phyloP scores from a whole-genome alignment of 2,329 filamentous ascomycete species.

The Elsinoe australis region DNA sequence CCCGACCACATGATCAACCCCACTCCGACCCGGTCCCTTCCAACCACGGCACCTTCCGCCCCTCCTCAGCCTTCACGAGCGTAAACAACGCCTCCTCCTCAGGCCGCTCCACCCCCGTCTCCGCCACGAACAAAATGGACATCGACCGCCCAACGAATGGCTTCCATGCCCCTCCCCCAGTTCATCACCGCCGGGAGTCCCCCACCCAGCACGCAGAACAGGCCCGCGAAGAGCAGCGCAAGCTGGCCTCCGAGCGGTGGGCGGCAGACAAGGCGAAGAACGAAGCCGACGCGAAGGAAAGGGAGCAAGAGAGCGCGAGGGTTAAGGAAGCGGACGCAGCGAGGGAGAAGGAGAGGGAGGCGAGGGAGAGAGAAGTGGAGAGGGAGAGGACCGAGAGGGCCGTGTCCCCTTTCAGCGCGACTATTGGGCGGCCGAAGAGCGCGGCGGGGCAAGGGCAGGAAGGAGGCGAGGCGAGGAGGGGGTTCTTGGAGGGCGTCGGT shows the following conservation, averaged over 20 bases:
- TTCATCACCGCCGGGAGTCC: too few species aligned
- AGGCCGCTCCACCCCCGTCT: background rate
- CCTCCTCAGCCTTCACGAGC: slow-evolving; percentile 12
- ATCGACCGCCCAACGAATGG: background rate
- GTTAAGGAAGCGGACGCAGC: background rate
- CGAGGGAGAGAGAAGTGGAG: background rate
- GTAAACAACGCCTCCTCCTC: slow-evolving; percentile 12
- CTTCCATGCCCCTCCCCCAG: background rate
- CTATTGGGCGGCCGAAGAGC: background rate
- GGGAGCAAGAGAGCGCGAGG: background rate
- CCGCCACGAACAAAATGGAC: background rate
- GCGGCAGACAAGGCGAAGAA: too few species aligned
- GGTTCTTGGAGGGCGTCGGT: slow-evolving; percentile 7
- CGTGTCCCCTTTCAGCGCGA: slow-evolving; percentile 9
- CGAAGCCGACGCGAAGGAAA: background rate
- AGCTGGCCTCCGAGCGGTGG: too few species aligned
- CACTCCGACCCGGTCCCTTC: too few species aligned
- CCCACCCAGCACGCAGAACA: too few species aligned
- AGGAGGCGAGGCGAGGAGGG: background rate
- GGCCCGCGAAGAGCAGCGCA: too few species aligned
- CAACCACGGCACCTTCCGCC: slow-evolving; percentile 1
- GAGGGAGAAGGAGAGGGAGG: background rate
- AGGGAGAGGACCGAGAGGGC: background rate
- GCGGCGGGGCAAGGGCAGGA: background rate
- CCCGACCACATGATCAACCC: too few species aligned